These are phyloP conservation scores for Picochlorum sp. DNA, from an alignment of 139 green algal genomes.

Conservation along the genomic window DNA sequence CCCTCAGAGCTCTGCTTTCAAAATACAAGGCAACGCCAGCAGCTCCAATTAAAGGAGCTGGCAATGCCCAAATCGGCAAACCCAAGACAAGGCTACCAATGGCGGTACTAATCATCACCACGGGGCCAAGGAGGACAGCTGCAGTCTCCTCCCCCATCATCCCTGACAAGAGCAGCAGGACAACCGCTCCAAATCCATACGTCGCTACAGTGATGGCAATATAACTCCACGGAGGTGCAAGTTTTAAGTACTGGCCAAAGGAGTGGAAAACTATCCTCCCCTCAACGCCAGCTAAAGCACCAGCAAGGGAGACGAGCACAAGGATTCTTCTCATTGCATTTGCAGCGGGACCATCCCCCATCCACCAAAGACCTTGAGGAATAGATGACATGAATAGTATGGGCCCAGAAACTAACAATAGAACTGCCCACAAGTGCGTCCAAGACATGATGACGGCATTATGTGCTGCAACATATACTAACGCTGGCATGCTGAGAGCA, in stretches of 20 bases:
- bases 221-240: conserved; percentile 81
- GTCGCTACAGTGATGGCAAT: conserved; percentile 70
- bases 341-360: conserved; percentile 20
- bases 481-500: conserved; percentile 43
- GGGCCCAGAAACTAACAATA: conserved; percentile 55
- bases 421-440: conserved; percentile 59
- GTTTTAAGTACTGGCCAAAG: conserved; percentile 85
- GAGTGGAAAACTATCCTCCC: conserved; percentile 80
- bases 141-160: conserved; percentile 19
- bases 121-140: conserved; percentile 21
- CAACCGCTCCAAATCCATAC: conserved; percentile 48
- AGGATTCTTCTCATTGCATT: conserved; percentile 23
- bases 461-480: conserved; percentile 58
- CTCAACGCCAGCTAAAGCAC: conserved; percentile 66
- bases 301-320: conserved; percentile 29
- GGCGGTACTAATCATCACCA: conserved; percentile 32
- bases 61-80: conserved; percentile 66
- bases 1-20: conserved; percentile 47
- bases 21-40: conserved; percentile 80
- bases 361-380: conserved; percentile 71
- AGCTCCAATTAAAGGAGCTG: conserved; percentile 67
- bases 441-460: conserved; percentile 33
- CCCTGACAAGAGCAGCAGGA: conserved; percentile 45
- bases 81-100: conserved; percentile 56
- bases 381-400: conserved; percentile 49